phyloP scores from a whole-genome alignment of 169 alveolate species.

The Plasmodium cynomolgi region DNA sequence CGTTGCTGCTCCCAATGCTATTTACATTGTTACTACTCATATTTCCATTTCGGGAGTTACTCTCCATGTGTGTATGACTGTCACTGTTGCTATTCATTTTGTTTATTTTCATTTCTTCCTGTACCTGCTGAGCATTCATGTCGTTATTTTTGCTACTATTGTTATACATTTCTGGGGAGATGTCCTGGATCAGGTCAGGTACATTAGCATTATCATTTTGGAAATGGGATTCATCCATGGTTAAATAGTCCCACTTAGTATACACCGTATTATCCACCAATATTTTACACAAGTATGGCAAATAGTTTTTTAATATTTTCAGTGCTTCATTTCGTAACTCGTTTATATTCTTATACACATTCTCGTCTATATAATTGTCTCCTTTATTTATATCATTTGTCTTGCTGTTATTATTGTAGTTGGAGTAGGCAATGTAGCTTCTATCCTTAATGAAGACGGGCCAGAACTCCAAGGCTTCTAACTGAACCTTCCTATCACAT shows the following conservation, averaged over 20 bases:
- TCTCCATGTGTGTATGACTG: conserved; percentile 39
- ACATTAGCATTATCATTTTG: conserved; percentile 88
- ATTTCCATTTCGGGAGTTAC: not conserved
- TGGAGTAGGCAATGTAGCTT: conserved; percentile 74
- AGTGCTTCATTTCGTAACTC: conserved; percentile 74
- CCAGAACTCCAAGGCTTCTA: conserved; percentile 90
- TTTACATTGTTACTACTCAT: conserved; percentile 6
- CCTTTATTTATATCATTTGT: not conserved
- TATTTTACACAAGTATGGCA: conserved; percentile 78
- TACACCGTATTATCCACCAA: conserved; percentile 85
- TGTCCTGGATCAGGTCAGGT: conserved; percentile 88
- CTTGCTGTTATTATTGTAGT: conserved; percentile 42
- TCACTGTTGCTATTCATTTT: conserved; percentile 74
- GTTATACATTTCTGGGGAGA: conserved; percentile 85
- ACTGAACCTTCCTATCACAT: conserved; percentile 81
- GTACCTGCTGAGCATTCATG: not conserved
- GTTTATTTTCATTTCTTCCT: conserved; percentile 37
- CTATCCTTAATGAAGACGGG: conserved; percentile 81
- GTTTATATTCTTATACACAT: conserved; percentile 66
- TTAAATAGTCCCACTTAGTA: conserved; percentile 89
- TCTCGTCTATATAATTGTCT: conserved; percentile 46
- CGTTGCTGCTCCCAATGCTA: not conserved
- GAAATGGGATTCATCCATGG: conserved; percentile 91
- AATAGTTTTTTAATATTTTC: conserved; percentile 54
- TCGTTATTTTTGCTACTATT: conserved; percentile 79